These are phyloP conservation scores for Pulveroboletus ravenelii DNA, from an alignment of 768 basidiomycete species.

Conservation along the genomic window DNA sequence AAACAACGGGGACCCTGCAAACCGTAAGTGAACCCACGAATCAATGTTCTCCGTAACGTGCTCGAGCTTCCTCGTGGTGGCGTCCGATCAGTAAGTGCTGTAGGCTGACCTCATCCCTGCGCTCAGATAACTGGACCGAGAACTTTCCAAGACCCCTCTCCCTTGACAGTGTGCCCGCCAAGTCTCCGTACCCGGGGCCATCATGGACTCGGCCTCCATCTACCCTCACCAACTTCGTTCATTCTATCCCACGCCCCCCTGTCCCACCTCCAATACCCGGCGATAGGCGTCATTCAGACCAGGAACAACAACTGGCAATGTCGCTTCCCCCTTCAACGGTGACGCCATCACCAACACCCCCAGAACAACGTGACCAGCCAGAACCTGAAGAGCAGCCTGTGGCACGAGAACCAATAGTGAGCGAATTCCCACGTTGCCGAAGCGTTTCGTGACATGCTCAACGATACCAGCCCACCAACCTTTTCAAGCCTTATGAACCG, in stretches of 20 bases:
- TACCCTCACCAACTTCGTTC: constrained; percentile 20
- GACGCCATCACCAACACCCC: neutral
- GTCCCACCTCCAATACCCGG: neutral
- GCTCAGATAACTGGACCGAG: constrained; percentile 26
- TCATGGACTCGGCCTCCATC: constrained; percentile 19
- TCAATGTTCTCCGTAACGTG: neutral
- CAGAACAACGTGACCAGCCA: neutral
- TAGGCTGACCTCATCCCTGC: neutral
- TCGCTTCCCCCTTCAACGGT: neutral
- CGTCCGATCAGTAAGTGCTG: neutral
- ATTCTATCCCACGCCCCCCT: constrained; percentile 13
- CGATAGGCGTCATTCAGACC: neutral
- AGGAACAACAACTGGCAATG: neutral
- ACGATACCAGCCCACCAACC: constrained; percentile 5
- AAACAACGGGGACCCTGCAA: constrained; percentile 28
- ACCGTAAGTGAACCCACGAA: constrained; percentile 19
- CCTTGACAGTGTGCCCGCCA: constrained; percentile 12
- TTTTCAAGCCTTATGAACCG: constrained; percentile 25
- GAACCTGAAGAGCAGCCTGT: neutral
- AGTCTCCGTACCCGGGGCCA: constrained; percentile 26
- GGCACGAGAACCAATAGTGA: constrained; percentile 1
- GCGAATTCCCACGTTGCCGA: neutral
- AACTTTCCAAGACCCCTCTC: constrained; percentile 13
- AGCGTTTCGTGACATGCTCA: neutral
- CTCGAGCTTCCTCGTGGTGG: neutral